Evolutionary conservation across 306 rosid species (phyloP).

Genomic region (Citrullus colocynthis): DNA sequence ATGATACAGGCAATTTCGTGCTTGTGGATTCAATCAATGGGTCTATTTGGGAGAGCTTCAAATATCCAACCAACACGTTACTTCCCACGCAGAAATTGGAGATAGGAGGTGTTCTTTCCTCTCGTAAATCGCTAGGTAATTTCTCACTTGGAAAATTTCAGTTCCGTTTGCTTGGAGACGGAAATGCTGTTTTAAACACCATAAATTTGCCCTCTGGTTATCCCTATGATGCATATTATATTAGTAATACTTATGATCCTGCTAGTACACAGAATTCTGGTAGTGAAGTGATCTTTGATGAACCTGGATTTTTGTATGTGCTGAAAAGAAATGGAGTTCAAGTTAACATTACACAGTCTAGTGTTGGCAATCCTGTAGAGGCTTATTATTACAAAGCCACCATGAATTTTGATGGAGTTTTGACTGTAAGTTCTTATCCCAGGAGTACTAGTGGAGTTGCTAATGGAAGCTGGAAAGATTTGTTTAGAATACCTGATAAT

Average conservation of each 20-base stretch:
- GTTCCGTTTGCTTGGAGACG: slow-evolving; percentile 19
- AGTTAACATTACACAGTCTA: not conserved
- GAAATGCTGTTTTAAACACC: slow-evolving; percentile 19
- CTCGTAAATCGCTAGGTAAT: slow-evolving; percentile 12
- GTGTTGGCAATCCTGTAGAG: not conserved
- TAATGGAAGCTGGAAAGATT: not conserved
- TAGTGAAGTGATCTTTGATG: slow-evolving; percentile 15
- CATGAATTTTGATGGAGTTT: slow-evolving; percentile 5
- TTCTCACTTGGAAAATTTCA: slow-evolving; percentile 30
- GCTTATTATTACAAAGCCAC: not conserved
- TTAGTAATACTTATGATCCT: not conserved
- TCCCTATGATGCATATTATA: slow-evolving; percentile 18
- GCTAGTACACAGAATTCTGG: slow-evolving; percentile 16
- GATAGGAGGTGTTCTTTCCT: slow-evolving; percentile 18
- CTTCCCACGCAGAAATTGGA: slow-evolving; percentile 32
- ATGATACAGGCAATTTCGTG: slow-evolving; percentile 35
- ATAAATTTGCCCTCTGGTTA: slow-evolving; percentile 17
- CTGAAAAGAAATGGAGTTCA: not conserved
- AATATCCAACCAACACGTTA: slow-evolving; percentile 21
- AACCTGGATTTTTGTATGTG: not conserved
- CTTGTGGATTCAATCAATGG: slow-evolving; percentile 8
- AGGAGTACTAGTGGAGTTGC: not conserved
- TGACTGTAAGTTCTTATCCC: not conserved
- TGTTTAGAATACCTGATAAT: not conserved
- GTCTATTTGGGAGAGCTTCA: slow-evolving; percentile 36